Evolutionary conservation across 257 asterid species (phyloP), one percentile per base, ranked within the genome.

Genomic region (Osmanthus fragrans): DNA sequence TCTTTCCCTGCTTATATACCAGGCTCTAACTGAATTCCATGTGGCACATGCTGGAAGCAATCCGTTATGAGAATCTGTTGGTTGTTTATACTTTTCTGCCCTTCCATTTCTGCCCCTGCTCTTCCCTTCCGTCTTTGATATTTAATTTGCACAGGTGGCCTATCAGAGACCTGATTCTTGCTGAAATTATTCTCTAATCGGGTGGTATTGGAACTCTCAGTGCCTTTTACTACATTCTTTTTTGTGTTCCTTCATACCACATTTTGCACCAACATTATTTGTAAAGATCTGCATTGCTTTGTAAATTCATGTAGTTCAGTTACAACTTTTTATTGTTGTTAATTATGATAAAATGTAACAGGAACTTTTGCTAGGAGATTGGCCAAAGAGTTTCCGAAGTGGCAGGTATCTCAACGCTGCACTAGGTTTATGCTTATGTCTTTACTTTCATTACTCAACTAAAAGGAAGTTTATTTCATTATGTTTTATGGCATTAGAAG

Each of bases 321-420:
- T 60, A 49, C 54, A 56, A 39, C 80, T 63, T 80, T 47, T 68
- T 74, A 19, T 30, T 71, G 49, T 49, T 54, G 58, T 78, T 69
- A 66, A 70, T 74, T 49, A 47, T 40, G 72, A 71, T 40, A 72
- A 77, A 63, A 32, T 72, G 32, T 84, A 30, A 56, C 98, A 95
- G 98, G 99, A 70, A 93, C 97, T 66, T 95, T 93, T 87, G 94
- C 97, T 39, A 83, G 89, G 88, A 89, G 99, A 84, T 89, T 93
- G 87, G 97, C 96, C 56, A 86, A 90, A 81, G 99, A 93, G 85
- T 95, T 93, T 82, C 99, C 98, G 39, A 91, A 90, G 75, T 95
- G 98, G 98, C 98, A 95, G 97, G 98, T 93, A 78, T 29, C 16
- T 80, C 73, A 60, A 21, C 16, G 34, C 73, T 76, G 36, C 45